Conservation (phyloP, 129 eudicot genomes). For the Oenanthe sinensis region DNA sequence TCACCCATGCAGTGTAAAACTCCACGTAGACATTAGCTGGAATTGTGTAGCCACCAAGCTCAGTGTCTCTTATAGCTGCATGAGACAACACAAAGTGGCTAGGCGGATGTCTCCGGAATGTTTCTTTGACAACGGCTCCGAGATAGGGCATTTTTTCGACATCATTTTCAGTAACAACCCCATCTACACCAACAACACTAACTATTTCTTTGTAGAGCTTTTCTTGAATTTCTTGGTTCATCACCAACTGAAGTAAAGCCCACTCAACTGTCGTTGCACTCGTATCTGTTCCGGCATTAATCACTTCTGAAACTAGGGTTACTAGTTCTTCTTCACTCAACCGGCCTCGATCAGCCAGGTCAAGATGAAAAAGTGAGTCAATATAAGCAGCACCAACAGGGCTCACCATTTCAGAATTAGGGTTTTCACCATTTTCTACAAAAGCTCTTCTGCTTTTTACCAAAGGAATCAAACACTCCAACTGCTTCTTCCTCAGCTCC, state of each 20-base stretch:
- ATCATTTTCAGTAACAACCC: constrained; percentile 52
- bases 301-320: constrained; percentile 73
- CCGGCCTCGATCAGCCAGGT: constrained; percentile 49
- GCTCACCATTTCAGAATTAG: constrained; percentile 68
- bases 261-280: constrained; percentile 84
- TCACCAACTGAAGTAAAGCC: constrained; percentile 76
- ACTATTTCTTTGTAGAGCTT: constrained; percentile 63
- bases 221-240: constrained; percentile 75
- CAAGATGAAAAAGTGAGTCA: constrained; percentile 59
- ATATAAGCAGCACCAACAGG: constrained; percentile 91
- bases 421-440: constrained; percentile 42
- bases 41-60: constrained; percentile 71
- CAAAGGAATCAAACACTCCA: constrained; percentile 67
- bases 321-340: constrained; percentile 78
- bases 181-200: constrained; percentile 47
- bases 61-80: constrained; percentile 55
- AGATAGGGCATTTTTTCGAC: constrained; percentile 73
- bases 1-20: constrained; percentile 87
- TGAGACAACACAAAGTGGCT: constrained; percentile 89
- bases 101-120: constrained; percentile 83
- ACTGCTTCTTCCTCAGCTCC: constrained; percentile 53
- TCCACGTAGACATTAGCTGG: constrained; percentile 77
- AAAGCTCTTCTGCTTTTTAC: constrained; percentile 52
- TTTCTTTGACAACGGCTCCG: constrained; percentile 69
- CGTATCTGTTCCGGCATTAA: constrained; percentile 91